Evolutionary conservation across 306 rosid species (phyloP).

Genomic region (Mimosa bimucronata): DNA sequence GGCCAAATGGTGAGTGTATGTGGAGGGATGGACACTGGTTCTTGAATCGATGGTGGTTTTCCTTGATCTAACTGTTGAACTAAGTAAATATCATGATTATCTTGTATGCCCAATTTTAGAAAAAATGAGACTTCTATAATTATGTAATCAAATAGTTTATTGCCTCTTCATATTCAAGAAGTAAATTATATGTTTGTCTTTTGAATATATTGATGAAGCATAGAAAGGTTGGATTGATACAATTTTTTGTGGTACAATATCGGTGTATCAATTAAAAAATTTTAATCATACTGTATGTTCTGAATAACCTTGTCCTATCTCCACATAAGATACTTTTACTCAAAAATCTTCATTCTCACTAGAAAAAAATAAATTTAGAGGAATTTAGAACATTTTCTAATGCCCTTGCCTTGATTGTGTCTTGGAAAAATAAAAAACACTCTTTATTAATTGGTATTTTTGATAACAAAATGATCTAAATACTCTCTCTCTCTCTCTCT

Average conservation of each 20-base stretch:
- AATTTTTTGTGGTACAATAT: not conserved
- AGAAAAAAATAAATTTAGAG: not conserved
- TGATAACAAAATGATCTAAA: not conserved
- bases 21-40: not conserved
- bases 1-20: not conserved
- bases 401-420: conserved; percentile 3
- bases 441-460: not conserved
- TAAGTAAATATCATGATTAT: not conserved
- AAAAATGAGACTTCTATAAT: not conserved
- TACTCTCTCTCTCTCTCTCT: not conserved
- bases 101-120: not conserved
- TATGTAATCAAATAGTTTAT: not conserved
- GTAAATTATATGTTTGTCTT: not conserved
- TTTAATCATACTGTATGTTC: not conserved
- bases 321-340: not conserved
- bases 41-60: not conserved
- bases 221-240: not conserved
- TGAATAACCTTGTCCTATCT: not conserved
- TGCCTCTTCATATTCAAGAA: not conserved
- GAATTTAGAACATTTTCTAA: not conserved
- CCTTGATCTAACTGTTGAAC: not conserved
- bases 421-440: not conserved
- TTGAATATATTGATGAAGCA: not conserved
- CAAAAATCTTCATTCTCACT: not conserved
- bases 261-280: not conserved